A percentile compares a stretch with the other conserved stretches of the same genome.
Evolutionary conservation across 1,284 basidiomycete genomes (phyloP).

Genomic region (Tilletiaria anomala): DNA sequence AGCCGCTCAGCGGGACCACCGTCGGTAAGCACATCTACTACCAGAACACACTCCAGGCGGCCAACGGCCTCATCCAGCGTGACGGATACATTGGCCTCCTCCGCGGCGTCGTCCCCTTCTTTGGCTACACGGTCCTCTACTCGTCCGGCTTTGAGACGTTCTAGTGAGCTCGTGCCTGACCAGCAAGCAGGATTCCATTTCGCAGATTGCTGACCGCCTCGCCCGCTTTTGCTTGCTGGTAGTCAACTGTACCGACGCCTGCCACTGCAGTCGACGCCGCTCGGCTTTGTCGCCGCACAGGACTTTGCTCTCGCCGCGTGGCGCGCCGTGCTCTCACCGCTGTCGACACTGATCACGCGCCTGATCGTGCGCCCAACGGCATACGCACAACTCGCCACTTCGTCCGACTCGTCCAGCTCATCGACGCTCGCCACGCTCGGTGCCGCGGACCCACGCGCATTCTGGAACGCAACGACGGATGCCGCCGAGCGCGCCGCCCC

Average conservation of each 20-base stretch:
- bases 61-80: background rate
- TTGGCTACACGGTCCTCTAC: conserved; percentile 1
- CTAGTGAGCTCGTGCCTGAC: no score
- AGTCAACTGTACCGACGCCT: conserved; percentile 1
- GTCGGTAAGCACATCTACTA: background rate
- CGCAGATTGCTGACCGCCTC: no score
- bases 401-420: no score
- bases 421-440: conserved; percentile 1
- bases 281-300: background rate
- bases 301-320: conserved; percentile 1
- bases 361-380: conserved; percentile 1
- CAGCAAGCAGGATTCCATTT: no score
- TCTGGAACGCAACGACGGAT: conserved; percentile 1
- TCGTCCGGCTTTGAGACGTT: background rate
- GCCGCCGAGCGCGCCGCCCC: conserved; percentile 1
- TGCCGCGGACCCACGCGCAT: background rate
- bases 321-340: conserved; percentile 1
- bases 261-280: background rate
- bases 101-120: background rate
- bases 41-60: background rate
- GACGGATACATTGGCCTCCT: conserved; percentile 1
- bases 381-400: no score
- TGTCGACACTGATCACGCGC: conserved; percentile 1
- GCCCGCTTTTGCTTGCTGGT: no score
- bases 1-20: conserved; percentile 1